Percentiles rank a stretch among this genome's conserved stretches.
These are phyloP conservation scores for Fusarium torreyae DNA, from an alignment of 2,329 filamentous ascomycete species.

Conservation along the genomic window DNA sequence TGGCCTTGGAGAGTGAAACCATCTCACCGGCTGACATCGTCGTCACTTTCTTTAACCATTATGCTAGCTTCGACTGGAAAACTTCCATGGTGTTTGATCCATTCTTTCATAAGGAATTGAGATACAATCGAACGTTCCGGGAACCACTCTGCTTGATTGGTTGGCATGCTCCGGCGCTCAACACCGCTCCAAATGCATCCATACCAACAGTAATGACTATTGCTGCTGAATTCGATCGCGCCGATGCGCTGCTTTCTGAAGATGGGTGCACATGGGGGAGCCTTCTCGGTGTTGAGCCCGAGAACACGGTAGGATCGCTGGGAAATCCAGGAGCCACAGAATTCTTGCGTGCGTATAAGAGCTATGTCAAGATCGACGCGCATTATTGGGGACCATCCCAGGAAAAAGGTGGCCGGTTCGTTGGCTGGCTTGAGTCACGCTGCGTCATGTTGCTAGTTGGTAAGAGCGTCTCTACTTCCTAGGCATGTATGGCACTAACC, in stretches of 20 bases:
- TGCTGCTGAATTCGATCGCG: conserved; percentile 65
- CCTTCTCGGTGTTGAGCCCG: conserved; percentile 53
- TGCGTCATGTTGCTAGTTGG: conserved; percentile 71
- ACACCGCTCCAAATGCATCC: conserved; percentile 70
- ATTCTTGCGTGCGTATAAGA: conserved; percentile 68
- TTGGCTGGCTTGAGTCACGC: conserved; percentile 76
- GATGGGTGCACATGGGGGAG: conserved; percentile 59
- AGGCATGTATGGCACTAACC: conserved; percentile 10
- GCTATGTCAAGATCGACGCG: conserved; percentile 72
- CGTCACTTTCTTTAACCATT: conserved; percentile 74
- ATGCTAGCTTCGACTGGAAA: conserved; percentile 73
- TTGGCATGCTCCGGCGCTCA: conserved; percentile 73
- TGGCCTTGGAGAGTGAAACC: conserved; percentile 55
- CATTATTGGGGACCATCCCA: conserved; percentile 76
- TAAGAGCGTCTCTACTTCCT: conserved; percentile 49
- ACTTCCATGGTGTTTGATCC: conserved; percentile 70
- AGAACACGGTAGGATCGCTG: background rate
- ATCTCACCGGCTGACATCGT: conserved; percentile 68
- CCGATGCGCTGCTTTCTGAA: conserved; percentile 58
- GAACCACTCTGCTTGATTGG: conserved; percentile 76
- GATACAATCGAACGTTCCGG: conserved; percentile 68
- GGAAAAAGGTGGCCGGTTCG: conserved; percentile 67
- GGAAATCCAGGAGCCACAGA: conserved; percentile 53
- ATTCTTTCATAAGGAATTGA: conserved; percentile 67
- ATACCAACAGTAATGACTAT: conserved; percentile 67